A percentile compares a stretch with the other conserved stretches of the same genome.
phyloP scores from a whole-genome alignment of 2,329 filamentous ascomycete species.

The Alternaria arbusti region DNA sequence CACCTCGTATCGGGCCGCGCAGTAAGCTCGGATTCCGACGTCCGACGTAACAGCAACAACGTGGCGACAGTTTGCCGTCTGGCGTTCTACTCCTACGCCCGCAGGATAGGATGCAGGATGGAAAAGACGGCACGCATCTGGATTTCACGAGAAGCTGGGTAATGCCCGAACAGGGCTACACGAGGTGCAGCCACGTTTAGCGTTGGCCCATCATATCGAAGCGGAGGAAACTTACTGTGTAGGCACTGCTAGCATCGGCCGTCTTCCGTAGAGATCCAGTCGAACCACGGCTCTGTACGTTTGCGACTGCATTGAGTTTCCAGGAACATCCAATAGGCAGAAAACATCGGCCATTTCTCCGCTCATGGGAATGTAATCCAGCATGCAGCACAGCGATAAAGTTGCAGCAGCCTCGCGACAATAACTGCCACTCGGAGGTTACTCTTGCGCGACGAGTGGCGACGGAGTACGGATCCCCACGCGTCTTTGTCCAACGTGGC shows the following conservation, averaged over 20 bases:
- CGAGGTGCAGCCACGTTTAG: not conserved
- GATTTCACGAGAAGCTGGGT: not conserved
- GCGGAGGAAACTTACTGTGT: not conserved
- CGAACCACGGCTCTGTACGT: not conserved
- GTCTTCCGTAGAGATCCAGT: not conserved
- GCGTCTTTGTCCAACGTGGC: not conserved
- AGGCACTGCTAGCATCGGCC: not conserved
- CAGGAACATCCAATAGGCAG: not conserved
- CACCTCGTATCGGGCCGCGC: not conserved
- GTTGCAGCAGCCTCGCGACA: not conserved
- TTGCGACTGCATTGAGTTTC: not conserved
- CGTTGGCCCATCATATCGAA: not conserved
- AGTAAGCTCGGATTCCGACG: not conserved
- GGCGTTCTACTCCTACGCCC: not conserved
- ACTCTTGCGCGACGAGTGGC: not conserved
- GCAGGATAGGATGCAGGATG: not conserved
- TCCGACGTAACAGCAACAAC: not conserved
- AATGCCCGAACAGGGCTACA: not conserved
- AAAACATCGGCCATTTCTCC: not conserved
- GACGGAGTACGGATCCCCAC: not conserved
- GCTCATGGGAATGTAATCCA: not conserved
- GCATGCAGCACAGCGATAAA: not conserved
- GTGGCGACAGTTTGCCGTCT: not conserved
- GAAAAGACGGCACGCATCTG: not conserved
- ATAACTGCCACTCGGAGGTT: not conserved